phyloP scores from a whole-genome alignment of 2,329 filamentous ascomycete genomes.

The Blastomyces gilchristii region DNA sequence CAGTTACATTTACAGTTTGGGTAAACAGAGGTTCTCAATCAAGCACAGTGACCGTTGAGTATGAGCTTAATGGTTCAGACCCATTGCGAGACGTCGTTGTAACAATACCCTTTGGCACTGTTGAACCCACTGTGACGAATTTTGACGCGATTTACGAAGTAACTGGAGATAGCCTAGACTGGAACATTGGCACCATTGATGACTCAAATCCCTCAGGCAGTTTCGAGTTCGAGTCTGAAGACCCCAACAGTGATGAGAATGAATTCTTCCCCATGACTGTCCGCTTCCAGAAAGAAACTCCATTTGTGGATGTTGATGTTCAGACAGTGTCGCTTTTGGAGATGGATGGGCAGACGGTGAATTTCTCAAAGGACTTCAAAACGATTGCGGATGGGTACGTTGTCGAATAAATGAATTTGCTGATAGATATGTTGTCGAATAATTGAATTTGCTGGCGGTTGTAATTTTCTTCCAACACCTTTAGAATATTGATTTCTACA shows the following conservation, averaged over 20 bases:
- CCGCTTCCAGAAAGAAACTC: slow-evolving; percentile 72
- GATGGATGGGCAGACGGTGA: slow-evolving; percentile 35
- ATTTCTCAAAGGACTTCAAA: slow-evolving; percentile 38
- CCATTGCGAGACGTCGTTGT: slow-evolving; percentile 74
- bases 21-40: slow-evolving; percentile 77
- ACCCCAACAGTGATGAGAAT: slow-evolving; percentile 71
- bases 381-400: slow-evolving; percentile 36
- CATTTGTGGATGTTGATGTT: slow-evolving; percentile 89
- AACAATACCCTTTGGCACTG: slow-evolving; percentile 72
- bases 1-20: slow-evolving; percentile 96
- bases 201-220: slow-evolving; percentile 72
- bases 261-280: slow-evolving; percentile 98
- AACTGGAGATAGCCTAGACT: slow-evolving; percentile 83
- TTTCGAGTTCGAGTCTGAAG: slow-evolving; percentile 91
- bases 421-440: slow-evolving; percentile 33
- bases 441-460: not conserved
- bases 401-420: slow-evolving; percentile 25
- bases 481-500: slow-evolving; percentile 3
- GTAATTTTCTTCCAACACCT: not conserved
- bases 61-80: slow-evolving; percentile 77
- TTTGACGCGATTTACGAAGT: slow-evolving; percentile 94
- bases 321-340: slow-evolving; percentile 35
- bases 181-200: slow-evolving; percentile 80
- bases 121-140: slow-evolving; percentile 80
- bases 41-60: slow-evolving; percentile 88